Conservation (phyloP, 2,329 filamentous ascomycete species). For the Fusarium sp. region DNA sequence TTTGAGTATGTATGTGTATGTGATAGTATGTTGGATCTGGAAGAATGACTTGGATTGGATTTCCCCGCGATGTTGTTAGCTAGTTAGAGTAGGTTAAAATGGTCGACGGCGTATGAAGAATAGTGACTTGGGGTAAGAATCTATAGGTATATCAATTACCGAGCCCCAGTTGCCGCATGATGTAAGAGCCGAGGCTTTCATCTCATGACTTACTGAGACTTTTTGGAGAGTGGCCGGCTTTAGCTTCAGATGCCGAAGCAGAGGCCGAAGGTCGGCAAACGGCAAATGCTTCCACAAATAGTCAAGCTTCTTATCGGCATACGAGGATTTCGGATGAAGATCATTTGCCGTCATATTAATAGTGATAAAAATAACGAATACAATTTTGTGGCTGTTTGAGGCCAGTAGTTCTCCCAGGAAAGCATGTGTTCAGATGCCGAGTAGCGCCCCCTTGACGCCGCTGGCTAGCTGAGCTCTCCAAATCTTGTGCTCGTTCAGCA, state of each 20-base stretch:
- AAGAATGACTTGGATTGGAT: neutral
- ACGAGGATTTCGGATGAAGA: neutral
- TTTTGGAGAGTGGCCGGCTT: neutral
- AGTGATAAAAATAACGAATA: neutral
- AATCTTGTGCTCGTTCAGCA: constrained; percentile 57
- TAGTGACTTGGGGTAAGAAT: neutral
- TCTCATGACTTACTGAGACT: neutral
- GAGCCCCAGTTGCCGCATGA: neutral
- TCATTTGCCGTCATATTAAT: neutral
- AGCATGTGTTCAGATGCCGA: constrained; percentile 2
- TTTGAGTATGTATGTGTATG: neutral
- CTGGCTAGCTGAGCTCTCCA: constrained; percentile 47
- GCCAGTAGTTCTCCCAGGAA: neutral
- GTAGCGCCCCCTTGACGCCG: constrained; percentile 32
- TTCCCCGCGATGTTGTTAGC: neutral
- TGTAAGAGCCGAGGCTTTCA: neutral
- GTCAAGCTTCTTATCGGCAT: neutral
- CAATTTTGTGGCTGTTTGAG: neutral
- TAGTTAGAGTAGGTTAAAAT: neutral
- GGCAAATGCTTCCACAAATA: neutral
- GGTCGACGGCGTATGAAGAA: neutral
- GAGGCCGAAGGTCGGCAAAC: neutral
- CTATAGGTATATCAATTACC: neutral
- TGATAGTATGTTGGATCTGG: neutral
- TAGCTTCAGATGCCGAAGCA: neutral